Conservation (phyloP, 192 early-diverging fungal species). For the Endogone sp. region DNA sequence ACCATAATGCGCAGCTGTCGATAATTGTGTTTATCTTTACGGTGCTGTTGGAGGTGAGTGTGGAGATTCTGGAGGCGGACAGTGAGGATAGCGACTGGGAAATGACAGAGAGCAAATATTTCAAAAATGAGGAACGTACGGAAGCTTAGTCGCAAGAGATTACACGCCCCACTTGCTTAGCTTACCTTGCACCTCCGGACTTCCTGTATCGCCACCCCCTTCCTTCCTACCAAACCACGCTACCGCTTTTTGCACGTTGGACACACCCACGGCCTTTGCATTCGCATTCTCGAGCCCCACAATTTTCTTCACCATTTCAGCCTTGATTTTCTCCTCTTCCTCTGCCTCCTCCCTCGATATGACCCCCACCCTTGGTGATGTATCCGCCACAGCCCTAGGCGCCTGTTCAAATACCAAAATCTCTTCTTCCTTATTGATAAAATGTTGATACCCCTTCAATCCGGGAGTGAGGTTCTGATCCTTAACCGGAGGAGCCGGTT, state of each 20-base stretch:
- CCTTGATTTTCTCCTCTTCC: conserved; percentile 44
- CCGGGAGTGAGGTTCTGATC: not conserved
- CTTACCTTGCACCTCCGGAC: conserved; percentile 88
- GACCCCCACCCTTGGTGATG: conserved; percentile 19
- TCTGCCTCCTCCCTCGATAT: conserved; percentile 29
- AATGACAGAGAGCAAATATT: conserved; percentile 3
- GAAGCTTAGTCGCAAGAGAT: conserved; percentile 16
- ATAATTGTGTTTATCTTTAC: conserved; percentile 91
- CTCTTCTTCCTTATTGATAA: conserved; percentile 40
- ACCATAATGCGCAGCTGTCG: conserved; percentile 74
- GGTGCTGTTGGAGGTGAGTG: conserved; percentile 71
- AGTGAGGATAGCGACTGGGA: conserved; percentile 82
- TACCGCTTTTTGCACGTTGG: conserved; percentile 69
- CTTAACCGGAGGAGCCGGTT: conserved; percentile 18
- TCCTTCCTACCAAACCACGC: conserved; percentile 73
- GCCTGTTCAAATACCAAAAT: conserved; percentile 43
- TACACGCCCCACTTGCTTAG: not conserved
- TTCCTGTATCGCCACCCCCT: conserved; percentile 81
- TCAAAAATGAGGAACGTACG: not conserved
- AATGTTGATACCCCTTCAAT: conserved; percentile 37
- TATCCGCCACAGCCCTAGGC: conserved; percentile 32
- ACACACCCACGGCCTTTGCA: conserved; percentile 67
- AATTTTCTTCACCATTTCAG: conserved; percentile 65
- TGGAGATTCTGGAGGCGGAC: conserved; percentile 85
- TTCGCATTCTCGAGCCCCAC: conserved; percentile 80